A percentile compares a stretch with the other conserved stretches of the same genome.
Conservation (phyloP, 352 stramenopile species). For the Albugo candida region DNA sequence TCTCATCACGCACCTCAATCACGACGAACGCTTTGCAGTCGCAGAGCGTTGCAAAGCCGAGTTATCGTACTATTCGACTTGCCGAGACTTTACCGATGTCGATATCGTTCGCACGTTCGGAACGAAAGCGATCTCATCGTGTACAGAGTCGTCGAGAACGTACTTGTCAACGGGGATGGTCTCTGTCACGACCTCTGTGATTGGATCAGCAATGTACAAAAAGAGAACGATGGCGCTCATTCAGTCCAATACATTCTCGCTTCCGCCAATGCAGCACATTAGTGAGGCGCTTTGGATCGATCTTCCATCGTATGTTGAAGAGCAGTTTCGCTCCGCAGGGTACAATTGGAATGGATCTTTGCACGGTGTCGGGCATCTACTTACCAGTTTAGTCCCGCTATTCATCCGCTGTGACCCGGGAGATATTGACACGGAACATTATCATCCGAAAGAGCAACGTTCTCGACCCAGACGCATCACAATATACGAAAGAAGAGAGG, state of each 20-base stretch:
- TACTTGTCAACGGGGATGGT: slow-evolving; percentile 23
- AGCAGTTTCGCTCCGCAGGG: slow-evolving; percentile 15
- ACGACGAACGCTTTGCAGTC: slow-evolving; percentile 36
- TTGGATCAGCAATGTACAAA: slow-evolving; percentile 71
- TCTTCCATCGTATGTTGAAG: slow-evolving; percentile 31
- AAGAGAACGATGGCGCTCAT: slow-evolving; percentile 60
- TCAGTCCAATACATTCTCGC: slow-evolving; percentile 77
- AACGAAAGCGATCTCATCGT: slow-evolving; percentile 13
- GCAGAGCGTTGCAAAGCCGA: slow-evolving; percentile 21
- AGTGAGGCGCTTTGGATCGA: slow-evolving; percentile 93
- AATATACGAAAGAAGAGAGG: slow-evolving; percentile 76
- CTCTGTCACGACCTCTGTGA: slow-evolving; percentile 57
- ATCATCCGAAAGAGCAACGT: slow-evolving; percentile 51
- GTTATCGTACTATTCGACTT: slow-evolving; percentile 62
- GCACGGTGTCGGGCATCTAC: slow-evolving; percentile 78
- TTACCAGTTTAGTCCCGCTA: slow-evolving; percentile 82
- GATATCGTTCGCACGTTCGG: slow-evolving; percentile 24
- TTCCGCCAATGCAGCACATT: slow-evolving; percentile 92
- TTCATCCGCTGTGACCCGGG: slow-evolving; percentile 80
- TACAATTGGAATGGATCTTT: slow-evolving; percentile 28
- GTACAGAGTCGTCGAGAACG: slow-evolving; percentile 20
- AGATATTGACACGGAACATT: slow-evolving; percentile 75
- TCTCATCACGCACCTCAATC: slow-evolving; percentile 75
- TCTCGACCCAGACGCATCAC: slow-evolving; percentile 59
- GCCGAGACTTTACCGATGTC: slow-evolving; percentile 75